These are phyloP conservation scores for Macrolepiota dolichaula DNA, from an alignment of 768 basidiomycete species.

Conservation along the genomic window DNA sequence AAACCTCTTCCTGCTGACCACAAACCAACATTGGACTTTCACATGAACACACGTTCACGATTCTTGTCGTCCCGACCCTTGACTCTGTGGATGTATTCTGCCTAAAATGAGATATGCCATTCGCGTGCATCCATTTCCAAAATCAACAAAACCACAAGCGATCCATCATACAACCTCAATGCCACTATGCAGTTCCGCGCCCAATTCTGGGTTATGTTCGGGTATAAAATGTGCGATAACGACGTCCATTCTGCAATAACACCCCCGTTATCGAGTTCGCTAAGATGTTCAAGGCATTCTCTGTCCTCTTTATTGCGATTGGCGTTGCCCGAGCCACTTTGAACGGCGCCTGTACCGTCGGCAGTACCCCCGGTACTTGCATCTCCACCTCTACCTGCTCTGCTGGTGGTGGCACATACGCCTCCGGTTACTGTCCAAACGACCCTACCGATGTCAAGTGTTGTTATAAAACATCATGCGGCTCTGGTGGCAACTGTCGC, in stretches of 20 bases:
- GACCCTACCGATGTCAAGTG: slow-evolving; percentile 24
- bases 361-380: slow-evolving; percentile 23
- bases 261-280: not conserved
- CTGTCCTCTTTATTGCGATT: not conserved
- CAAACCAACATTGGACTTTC: not conserved
- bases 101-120: not conserved
- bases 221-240: not conserved
- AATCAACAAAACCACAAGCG: not conserved
- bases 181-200: not conserved
- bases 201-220: not conserved
- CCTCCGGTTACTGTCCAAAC: slow-evolving; percentile 24
- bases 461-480: slow-evolving; percentile 25
- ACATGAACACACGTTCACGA: not conserved
- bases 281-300: not conserved
- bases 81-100: not conserved
- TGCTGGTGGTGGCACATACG: slow-evolving; percentile 19
- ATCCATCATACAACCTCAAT: not conserved
- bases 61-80: not conserved
- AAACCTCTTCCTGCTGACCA: not conserved
- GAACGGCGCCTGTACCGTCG: slow-evolving; percentile 22
- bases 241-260: not conserved
- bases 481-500: slow-evolving; percentile 23
- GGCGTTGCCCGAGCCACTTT: slow-evolving; percentile 16
- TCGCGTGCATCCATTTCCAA: not conserved
- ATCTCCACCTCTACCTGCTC: slow-evolving; percentile 22